Percentiles rank a stretch among this genome's conserved stretches.
Conservation (phyloP, 2,329 filamentous ascomycete species). For the Truncatella angustata region DNA sequence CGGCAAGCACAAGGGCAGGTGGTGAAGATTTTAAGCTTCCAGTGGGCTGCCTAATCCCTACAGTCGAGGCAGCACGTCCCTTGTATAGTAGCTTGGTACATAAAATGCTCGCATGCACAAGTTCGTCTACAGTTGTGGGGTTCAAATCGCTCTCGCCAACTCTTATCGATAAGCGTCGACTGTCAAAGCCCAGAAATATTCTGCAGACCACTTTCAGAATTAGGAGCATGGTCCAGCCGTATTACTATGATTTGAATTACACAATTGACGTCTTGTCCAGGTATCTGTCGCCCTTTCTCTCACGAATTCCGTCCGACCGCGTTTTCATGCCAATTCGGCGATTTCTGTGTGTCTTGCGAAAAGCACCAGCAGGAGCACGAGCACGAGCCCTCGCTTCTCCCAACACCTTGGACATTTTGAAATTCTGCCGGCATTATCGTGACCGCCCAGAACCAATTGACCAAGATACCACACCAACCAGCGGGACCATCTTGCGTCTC, state of each 20-base stretch:
- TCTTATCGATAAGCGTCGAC: background rate
- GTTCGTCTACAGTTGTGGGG: too few relatives aligned
- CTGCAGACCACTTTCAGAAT: too few relatives aligned
- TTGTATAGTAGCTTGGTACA: too few relatives aligned
- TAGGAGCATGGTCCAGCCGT: too few relatives aligned
- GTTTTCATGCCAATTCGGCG: background rate
- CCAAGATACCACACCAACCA: background rate
- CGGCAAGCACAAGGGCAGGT: background rate
- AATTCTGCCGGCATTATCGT: slow-evolving; percentile 8
- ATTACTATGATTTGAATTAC: too few relatives aligned
- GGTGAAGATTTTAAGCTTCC: background rate
- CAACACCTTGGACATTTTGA: background rate
- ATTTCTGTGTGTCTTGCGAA: too few relatives aligned
- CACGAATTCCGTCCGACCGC: too few relatives aligned
- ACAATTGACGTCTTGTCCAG: too few relatives aligned
- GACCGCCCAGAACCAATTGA: slow-evolving; percentile 5
- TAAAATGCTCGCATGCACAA: too few relatives aligned
- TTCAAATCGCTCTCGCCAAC: too few relatives aligned
- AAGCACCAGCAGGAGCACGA: too few relatives aligned
- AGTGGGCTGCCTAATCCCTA: background rate
- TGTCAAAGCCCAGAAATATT: background rate
- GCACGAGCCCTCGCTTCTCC: background rate
- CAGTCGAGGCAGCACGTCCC: background rate
- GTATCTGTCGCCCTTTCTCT: too few relatives aligned
- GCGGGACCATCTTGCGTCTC: background rate